Base-by-base conservation (phyloP, 495 filamentous ascomycete species). In the Tuber calosporum region DNA sequence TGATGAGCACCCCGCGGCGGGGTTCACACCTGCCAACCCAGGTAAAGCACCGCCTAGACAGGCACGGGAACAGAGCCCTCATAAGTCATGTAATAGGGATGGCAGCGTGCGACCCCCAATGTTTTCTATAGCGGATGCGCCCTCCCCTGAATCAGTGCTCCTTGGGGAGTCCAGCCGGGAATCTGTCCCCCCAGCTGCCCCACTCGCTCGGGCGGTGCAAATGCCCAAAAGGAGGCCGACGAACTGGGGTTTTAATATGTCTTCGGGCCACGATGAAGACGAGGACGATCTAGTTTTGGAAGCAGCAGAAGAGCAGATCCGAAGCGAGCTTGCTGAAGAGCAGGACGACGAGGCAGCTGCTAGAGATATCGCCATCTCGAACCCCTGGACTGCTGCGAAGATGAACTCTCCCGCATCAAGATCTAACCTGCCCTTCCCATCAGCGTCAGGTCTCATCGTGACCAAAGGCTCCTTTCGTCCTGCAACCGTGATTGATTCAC, bases 381-480 rank as follows among this genome's bases (percentile, higher is more conserved):
- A 90, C 74, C 89, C 89, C 6, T 90, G 87, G 87, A 81, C 85
- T 0, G 84, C 88, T 68, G 87, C 89, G 11, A 90, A 88, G 76
- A 83, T 88, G 80, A 89, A 86, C 68, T 81, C 87, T 7, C 79
- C 84, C 15, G 81, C 19, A 73, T n/a, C 43, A 19, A n/a, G 39
- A 73, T 78, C 19, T 76, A 69, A 22, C 34, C 72, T 30, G 66
- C 43, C n/a, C n/a, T 77, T 69, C 22, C 37, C 68, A 30, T 39
- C 69, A 72, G 62, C 39, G 43, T 38, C 45, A 13, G 71, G 26
- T 4, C 2, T 66, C 1, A 8, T 13, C 41, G 53, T 41, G 20
- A 2, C 53, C 22, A 58, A 62, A 19, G 66, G 30, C n/a, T 70
- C 53, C n/a, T 75, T 77, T 38, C 76, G 69, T 20, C 77, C 68